Base-by-base conservation (phyloP, 495 filamentous ascomycete genomes). In the Astrothelium subdiscretum region DNA sequence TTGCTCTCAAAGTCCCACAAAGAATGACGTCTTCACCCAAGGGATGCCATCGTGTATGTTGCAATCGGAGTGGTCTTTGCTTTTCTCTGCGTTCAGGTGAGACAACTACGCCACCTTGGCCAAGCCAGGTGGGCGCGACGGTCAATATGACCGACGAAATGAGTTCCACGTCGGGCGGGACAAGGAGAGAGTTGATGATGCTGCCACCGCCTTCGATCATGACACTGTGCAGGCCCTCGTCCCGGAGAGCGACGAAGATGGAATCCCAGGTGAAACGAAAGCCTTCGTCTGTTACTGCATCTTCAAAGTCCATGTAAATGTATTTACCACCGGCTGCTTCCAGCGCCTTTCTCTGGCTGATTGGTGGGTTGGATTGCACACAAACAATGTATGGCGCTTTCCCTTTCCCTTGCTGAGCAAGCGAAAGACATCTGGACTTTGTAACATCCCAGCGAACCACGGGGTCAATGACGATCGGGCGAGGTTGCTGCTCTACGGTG, bases 171-270 rank as follows among this genome's bases (percentile, higher is more conserved):
- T 88, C 84, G 59, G 81, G 78, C 18, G 77, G 73, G 38, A 77
- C 75, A 20, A 96, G 75, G 15, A 96, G 76, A 59, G 86, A 82
- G 67, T 88, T 89, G 66, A 95, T 86, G 57, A 96, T 82, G 22
- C 79, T 80, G 2, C 83, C 90, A 18, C 91, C 91, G 0, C 91
- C 91, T 73, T 96, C 91, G 42, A 96, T 79, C 91, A 95, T 96
- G 31, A 96, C 80, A 66, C 89, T 92, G 27, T 79, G 76, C 61
- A 95, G 75, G 0, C 86, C 86, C 62, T 87, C 78, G 8, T 73
- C 73, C 57, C 72, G 73, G 15, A 92, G 69, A 24, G 75, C 77
- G 38, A 73, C 71, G 12, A 94, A 72, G 26, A 95, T 77, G 42
- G 76, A 76, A 48, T 74, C 74, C 90, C 90, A 95, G 4, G 75